Conservation (phyloP, 1,139 yeast species). For the Entelexis sorbosivorans region DNA sequence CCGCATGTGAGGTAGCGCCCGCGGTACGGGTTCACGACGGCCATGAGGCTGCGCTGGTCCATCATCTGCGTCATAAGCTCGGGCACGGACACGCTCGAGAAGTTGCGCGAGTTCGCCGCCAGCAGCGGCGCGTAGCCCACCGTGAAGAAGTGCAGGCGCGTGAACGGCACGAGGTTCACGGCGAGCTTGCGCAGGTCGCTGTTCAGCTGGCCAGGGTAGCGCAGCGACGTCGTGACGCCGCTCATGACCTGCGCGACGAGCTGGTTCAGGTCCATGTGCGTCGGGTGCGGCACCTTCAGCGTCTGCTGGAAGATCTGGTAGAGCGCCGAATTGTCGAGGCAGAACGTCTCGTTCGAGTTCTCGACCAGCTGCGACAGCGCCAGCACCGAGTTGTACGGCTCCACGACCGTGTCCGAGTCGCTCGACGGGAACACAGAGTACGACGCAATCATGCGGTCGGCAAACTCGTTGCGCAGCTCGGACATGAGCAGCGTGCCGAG, state of each 20-base stretch:
- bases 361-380: constrained; percentile 89
- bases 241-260: constrained; percentile 86
- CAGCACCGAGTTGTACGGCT: constrained; percentile 85
- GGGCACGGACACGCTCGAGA: constrained; percentile 76
- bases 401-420: constrained; percentile 85
- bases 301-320: constrained; percentile 82
- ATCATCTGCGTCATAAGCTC: constrained; percentile 90
- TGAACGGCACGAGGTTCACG: constrained; percentile 87
- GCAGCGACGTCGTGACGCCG: constrained; percentile 76
- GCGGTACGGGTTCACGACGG: constrained; percentile 81
- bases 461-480: constrained; percentile 75
- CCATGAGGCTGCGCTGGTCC: constrained; percentile 89
- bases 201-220: constrained; percentile 91
- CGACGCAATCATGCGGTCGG: constrained; percentile 93
- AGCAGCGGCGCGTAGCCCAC: constrained; percentile 91
- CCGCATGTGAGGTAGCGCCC: constrained; percentile 93
- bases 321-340: constrained; percentile 87
- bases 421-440: constrained; percentile 86
- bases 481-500: constrained; percentile 80
- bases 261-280: constrained; percentile 64
- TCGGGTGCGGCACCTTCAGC: constrained; percentile 67
- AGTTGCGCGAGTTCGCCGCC: constrained; percentile 58
- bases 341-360: constrained; percentile 83
- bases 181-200: constrained; percentile 86
- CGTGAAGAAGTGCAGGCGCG: constrained; percentile 88